Base-by-base conservation (phyloP, 331 rosid species). In the Malus hybrid region DNA sequence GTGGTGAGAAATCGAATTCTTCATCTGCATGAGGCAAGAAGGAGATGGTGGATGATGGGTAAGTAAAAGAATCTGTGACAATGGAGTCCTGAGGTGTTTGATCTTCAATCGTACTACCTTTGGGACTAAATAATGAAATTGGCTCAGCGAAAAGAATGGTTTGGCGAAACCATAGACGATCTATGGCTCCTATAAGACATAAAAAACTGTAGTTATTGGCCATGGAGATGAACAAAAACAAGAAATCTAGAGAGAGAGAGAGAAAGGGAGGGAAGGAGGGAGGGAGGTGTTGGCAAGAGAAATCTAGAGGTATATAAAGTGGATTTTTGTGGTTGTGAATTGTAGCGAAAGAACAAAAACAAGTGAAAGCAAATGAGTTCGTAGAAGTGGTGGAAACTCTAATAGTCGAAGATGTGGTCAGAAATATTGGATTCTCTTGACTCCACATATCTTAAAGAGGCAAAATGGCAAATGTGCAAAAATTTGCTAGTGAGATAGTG, bases 141-240 rank as follows among this genome's bases (percentile, higher is more conserved):
- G 93, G 90, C 66, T 80, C 69, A 6, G 92, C 66, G 81, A 78
- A 85, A 62, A 93, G 89, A 86, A 91, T 77, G 55, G 84, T 69
- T 70, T 89, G 91, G 78, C 82, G 90, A 81, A 86, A 91, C 98
- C 98, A 93, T 36, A 91, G 96, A 33, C 75, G 75, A 72, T 93
- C 93, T 91, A 93, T 91, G 79, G 89, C 84, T 42, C 71, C 91
- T 36, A 91, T 29, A 66, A 87, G 77, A 70, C 83, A 77, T 34
- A 60, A 46, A 63, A 60, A 74, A 62, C 80, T 68, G 70, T 77
- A 72, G 61, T 81, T 71, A 67, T 77, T 78, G 55, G 86, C 90
- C 98, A 91, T 91, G 72, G 52, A 66, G 70, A 75, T 68, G 63
- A 11, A 44, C 50, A 44, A 44, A 44, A 44, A 11, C 50, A 44